Percentiles rank a stretch among this genome's conserved stretches.
Conservation (phyloP, 2,329 filamentous ascomycete species). For the Sordariomycetes sp. region DNA sequence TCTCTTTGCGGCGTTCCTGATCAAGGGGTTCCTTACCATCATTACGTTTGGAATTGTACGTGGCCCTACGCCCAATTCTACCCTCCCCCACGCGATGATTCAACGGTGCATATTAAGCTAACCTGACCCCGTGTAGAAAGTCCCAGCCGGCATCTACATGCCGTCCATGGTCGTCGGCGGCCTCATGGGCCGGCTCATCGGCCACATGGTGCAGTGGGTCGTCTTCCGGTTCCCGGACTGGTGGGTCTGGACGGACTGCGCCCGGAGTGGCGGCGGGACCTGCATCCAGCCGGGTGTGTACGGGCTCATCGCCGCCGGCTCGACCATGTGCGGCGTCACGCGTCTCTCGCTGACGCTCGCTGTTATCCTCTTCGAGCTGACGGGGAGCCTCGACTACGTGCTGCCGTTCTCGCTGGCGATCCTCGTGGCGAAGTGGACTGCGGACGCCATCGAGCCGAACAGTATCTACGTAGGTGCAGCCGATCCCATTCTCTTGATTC, state of each 20-base stretch:
- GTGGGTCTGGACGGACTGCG: constrained; percentile 63
- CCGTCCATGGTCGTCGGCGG: constrained; percentile 98
- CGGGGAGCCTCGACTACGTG: constrained; percentile 88
- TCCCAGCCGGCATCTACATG: constrained; percentile 93
- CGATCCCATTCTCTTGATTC: background rate
- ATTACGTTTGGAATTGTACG: constrained; percentile 81
- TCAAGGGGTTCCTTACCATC: constrained; percentile 79
- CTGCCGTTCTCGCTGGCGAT: constrained; percentile 88
- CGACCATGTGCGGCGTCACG: constrained; percentile 96
- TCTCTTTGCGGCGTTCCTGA: constrained; percentile 65
- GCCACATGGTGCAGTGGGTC: constrained; percentile 71
- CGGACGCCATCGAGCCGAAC: constrained; percentile 83
- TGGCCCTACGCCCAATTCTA: constrained; percentile 8
- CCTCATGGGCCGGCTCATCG: constrained; percentile 76
- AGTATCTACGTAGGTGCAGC: constrained; percentile 65
- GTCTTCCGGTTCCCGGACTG: constrained; percentile 62
- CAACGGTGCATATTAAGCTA: background rate
- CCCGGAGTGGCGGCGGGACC: constrained; percentile 54
- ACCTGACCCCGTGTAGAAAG: constrained; percentile 41
- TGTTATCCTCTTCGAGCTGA: constrained; percentile 92
- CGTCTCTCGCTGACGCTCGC: constrained; percentile 84
- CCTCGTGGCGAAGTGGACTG: constrained; percentile 94
- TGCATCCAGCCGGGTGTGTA: constrained; percentile 97
- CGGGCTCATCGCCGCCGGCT: constrained; percentile 83
- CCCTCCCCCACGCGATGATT: background rate